A percentile compares a stretch with the other conserved stretches of the same genome.
phyloP scores from a whole-genome alignment of 805 yeast species.

The Candida loeiensis region DNA sequence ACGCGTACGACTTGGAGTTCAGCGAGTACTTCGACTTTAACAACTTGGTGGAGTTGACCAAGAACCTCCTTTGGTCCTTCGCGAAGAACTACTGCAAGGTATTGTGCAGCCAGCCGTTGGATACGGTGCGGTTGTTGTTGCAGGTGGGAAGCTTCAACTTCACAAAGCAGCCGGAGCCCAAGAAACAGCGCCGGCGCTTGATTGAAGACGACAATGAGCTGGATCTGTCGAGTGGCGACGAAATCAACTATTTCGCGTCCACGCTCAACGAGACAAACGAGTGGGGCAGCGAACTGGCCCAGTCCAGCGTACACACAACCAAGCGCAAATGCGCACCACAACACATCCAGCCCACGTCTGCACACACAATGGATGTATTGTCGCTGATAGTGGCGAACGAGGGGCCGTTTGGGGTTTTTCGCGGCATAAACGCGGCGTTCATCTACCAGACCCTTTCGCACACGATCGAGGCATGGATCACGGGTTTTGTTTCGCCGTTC shows the following conservation, averaged over 20 bases:
- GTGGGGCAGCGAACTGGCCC: slow-evolving; percentile 7
- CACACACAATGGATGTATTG: slow-evolving; percentile 63
- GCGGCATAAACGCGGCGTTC: slow-evolving; percentile 77
- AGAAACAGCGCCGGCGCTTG: slow-evolving; percentile 8
- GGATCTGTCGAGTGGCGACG: slow-evolving; percentile 19
- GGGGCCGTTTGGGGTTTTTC: slow-evolving; percentile 68
- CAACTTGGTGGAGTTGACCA: slow-evolving; percentile 54
- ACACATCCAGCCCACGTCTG: slow-evolving; percentile 51
- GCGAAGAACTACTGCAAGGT: slow-evolving; percentile 66
- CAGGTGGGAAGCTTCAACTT: slow-evolving; percentile 70
- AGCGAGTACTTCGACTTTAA: slow-evolving; percentile 60
- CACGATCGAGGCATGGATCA: slow-evolving; percentile 86
- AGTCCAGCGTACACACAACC: not conserved
- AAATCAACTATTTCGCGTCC: slow-evolving; percentile 36
- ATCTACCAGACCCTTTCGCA: slow-evolving; percentile 69
- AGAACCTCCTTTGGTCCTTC: slow-evolving; percentile 58
- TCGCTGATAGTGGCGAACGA: slow-evolving; percentile 62
- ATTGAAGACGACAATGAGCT: slow-evolving; percentile 12
- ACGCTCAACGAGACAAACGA: slow-evolving; percentile 9
- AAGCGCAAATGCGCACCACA: not conserved
- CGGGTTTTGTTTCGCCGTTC: slow-evolving; percentile 81
- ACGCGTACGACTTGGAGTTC: slow-evolving; percentile 58
- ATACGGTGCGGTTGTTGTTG: slow-evolving; percentile 68
- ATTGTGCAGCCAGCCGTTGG: slow-evolving; percentile 82
- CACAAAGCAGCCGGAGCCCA: slow-evolving; percentile 4